phyloP scores from a whole-genome alignment of 2,329 filamentous ascomycete genomes.

The Alternaria novae-zelandiae region DNA sequence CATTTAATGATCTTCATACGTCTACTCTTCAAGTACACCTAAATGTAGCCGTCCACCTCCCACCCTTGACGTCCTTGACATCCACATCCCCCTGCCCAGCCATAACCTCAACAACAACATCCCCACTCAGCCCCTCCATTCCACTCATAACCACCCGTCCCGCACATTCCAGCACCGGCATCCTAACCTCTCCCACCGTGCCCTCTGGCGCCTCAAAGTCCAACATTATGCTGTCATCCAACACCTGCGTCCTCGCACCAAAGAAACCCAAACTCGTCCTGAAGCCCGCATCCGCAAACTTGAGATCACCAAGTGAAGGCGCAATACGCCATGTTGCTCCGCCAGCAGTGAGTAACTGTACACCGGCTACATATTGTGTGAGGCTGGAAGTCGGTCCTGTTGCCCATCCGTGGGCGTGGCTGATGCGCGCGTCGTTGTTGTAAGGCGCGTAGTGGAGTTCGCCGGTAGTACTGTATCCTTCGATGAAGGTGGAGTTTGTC shows the following conservation, averaged over 20 bases:
- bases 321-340: slow-evolving; percentile 48
- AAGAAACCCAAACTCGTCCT: slow-evolving; percentile 48
- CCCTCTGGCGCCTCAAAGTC: slow-evolving; percentile 40
- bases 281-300: slow-evolving; percentile 48
- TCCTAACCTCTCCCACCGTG: slow-evolving; percentile 36
- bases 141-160: slow-evolving; percentile 30
- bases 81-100: slow-evolving; percentile 17
- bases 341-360: slow-evolving; percentile 48
- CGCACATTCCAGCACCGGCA: slow-evolving; percentile 28
- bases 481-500: slow-evolving; percentile 61
- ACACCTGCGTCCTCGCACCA: slow-evolving; percentile 34
- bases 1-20: not conserved
- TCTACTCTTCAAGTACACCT: slow-evolving; percentile 3
- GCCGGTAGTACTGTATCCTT: slow-evolving; percentile 57
- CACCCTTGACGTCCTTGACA: slow-evolving; percentile 26
- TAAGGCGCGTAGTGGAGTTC: slow-evolving; percentile 59
- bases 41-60: slow-evolving; percentile 30
- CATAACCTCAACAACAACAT: slow-evolving; percentile 23
- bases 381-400: slow-evolving; percentile 57
- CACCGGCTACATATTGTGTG: slow-evolving; percentile 51
- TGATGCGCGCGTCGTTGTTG: slow-evolving; percentile 55
- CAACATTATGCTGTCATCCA: slow-evolving; percentile 22
- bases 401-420: slow-evolving; percentile 60
- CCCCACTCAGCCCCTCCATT: slow-evolving; percentile 18
- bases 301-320: slow-evolving; percentile 47